Evolutionary conservation across 2,329 filamentous ascomycete genomes (phyloP).

Genomic region (Calonectria ilicicola): DNA sequence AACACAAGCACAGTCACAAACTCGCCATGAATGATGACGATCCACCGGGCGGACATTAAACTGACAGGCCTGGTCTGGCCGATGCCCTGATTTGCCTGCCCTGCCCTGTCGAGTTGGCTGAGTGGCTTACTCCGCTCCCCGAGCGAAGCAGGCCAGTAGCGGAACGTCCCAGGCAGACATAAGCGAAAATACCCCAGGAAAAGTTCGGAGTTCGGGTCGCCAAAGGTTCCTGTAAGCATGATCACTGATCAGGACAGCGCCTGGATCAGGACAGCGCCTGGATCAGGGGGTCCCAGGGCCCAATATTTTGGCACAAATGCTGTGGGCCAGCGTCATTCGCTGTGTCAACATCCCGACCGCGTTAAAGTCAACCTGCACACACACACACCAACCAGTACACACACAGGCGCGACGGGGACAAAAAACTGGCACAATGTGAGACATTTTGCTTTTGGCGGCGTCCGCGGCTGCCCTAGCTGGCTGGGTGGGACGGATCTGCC

Average conservation of each 20-base stretch:
- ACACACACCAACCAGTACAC: neutral
- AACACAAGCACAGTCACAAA: neutral
- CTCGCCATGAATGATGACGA: neutral
- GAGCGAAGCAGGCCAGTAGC: neutral
- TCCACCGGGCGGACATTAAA: neutral
- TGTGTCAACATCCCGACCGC: neutral
- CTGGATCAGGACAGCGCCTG: too few relatives aligned
- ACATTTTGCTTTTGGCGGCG: neutral
- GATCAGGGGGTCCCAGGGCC: conserved; percentile 2
- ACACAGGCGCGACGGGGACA: neutral
- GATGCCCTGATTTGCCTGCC: neutral
- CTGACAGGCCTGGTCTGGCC: neutral
- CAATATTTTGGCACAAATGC: neutral
- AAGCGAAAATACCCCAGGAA: conserved; percentile 10
- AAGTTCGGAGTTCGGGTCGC: conserved; percentile 6
- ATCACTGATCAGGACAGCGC: too few relatives aligned
- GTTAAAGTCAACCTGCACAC: neutral
- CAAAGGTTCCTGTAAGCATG: neutral
- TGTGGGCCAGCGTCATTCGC: neutral
- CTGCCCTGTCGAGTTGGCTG: too few relatives aligned
- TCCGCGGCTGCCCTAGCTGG: neutral
- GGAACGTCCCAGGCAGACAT: neutral
- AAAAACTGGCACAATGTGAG: neutral
- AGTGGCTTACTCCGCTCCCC: neutral
- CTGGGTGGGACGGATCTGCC: neutral